phyloP scores from a whole-genome alignment of 2,329 filamentous ascomycete genomes.

The Claviceps sp. region DNA sequence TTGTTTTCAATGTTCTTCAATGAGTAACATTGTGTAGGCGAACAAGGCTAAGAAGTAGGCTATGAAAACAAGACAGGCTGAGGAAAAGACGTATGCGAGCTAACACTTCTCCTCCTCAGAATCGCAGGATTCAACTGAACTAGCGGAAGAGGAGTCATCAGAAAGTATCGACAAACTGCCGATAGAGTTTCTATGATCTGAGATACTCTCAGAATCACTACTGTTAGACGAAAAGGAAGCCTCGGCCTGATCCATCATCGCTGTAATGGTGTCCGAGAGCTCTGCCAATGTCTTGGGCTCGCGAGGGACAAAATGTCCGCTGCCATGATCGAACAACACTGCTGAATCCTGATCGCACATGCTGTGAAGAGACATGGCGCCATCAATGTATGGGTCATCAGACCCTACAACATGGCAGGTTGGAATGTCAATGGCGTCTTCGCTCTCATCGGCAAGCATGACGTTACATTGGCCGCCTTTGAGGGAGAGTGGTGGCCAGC shows the following conservation, averaged over 20 bases:
- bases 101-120: no score
- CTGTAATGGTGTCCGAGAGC: conserved; percentile 15
- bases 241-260: not conserved
- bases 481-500: conserved; percentile 38
- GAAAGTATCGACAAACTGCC: no score
- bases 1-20: no score
- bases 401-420: conserved; percentile 41
- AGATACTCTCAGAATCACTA: not conserved
- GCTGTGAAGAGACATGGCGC: conserved; percentile 47
- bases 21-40: no score
- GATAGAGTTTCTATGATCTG: not conserved
- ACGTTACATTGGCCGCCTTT: conserved; percentile 23
- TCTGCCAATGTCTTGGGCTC: conserved; percentile 35
- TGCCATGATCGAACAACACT: conserved; percentile 50
- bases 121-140: no score
- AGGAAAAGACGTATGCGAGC: no score
- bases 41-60: no score
- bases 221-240: not conserved
- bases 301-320: conserved; percentile 48
- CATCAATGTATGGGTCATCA: conserved; percentile 46
- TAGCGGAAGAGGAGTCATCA: no score
- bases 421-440: conserved; percentile 35
- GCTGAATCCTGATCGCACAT: conserved; percentile 47
- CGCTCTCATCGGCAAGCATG: conserved; percentile 33
- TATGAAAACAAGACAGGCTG: no score